Percentiles rank a stretch among this genome's conserved stretches.
These are phyloP conservation scores for apple (Malus domestica) DNA, from an alignment of 306 rosid species.

Conservation along the genomic window ASM211411v1 NC_041802.1:25800501-25801000, in stretches of 20 bases:
- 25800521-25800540: constrained; percentile 31
- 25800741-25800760: no score
- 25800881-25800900: neutral
- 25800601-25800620: neutral
- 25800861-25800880: neutral
- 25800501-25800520: constrained; percentile 29
- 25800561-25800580: constrained; percentile 12
- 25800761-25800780: no score
- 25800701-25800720: constrained; percentile 32
- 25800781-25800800: no score
- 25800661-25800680: neutral
- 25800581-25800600: constrained; percentile 22
- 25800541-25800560: constrained; percentile 17
- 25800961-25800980: neutral
- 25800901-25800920: neutral
- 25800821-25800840: neutral
- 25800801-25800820: no score
- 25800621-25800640: constrained; percentile 42
- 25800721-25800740: neutral
- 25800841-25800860: neutral
- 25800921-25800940: neutral
- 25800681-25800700: constrained; percentile 27
- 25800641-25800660: constrained; percentile 12
- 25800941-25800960: neutral
- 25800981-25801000: neutral